These are phyloP conservation scores for Cordyceps javanica DNA, from an alignment of 2,329 filamentous ascomycete species.

Conservation along the genomic window DNA sequence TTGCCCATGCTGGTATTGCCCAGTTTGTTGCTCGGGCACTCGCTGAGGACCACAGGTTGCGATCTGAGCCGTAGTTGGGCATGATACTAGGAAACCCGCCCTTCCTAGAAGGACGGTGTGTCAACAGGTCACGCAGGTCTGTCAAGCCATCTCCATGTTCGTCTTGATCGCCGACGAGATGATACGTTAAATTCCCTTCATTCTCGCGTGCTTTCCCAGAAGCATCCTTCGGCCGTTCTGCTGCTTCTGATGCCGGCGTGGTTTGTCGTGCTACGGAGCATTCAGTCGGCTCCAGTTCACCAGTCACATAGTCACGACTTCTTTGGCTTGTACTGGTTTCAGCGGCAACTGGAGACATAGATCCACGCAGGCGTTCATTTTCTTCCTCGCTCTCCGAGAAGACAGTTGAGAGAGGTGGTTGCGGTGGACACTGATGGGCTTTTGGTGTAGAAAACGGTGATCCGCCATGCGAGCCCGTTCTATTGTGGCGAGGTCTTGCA, in stretches of 20 bases:
- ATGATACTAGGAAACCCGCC: constrained; percentile 45
- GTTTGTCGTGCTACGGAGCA: background rate
- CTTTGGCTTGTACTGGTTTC: background rate
- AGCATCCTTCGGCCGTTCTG: constrained; percentile 44
- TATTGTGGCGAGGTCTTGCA: background rate
- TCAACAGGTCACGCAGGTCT: constrained; percentile 46
- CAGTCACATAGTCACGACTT: background rate
- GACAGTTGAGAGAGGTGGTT: constrained; percentile 58
- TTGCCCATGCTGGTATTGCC: constrained; percentile 49
- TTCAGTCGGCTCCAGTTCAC: background rate
- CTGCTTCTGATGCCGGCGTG: constrained; percentile 34
- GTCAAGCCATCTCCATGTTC: constrained; percentile 59
- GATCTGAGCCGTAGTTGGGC: constrained; percentile 43
- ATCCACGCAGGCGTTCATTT: constrained; percentile 43
- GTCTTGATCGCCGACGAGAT: constrained; percentile 51
- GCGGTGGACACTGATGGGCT: constrained; percentile 52
- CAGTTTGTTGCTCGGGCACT: constrained; percentile 43
- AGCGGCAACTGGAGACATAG: constrained; percentile 33
- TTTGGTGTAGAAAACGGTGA: background rate
- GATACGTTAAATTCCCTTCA: constrained; percentile 29
- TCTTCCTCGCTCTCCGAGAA: constrained; percentile 54
- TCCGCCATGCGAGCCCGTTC: background rate
- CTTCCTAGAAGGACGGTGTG: constrained; percentile 46
- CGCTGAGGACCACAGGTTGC: constrained; percentile 45
- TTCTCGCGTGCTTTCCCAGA: constrained; percentile 34